Evolutionary conservation across 345 rosid species (phyloP).

Genomic region (Rhodomyrtus tomentosa): DNA sequence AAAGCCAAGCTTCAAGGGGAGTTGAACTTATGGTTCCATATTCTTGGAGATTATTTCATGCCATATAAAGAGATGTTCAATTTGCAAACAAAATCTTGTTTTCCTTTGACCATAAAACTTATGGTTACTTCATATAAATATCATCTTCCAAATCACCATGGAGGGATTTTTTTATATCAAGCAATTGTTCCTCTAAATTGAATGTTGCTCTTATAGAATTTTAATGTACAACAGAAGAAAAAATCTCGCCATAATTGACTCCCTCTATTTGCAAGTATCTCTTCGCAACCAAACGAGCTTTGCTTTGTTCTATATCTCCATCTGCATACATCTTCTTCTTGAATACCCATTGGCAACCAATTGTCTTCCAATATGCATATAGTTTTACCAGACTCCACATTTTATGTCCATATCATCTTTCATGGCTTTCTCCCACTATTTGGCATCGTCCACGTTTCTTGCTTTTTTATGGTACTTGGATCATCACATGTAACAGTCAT

Average conservation of each 20-base stretch:
- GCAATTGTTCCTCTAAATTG: not conserved
- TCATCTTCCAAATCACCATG: not conserved
- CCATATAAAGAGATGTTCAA: not conserved
- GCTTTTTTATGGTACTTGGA: not conserved
- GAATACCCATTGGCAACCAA: not conserved
- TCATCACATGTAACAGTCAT: not conserved
- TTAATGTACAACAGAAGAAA: not conserved
- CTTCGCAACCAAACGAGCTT: not conserved
- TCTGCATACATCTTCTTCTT: not conserved
- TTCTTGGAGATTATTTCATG: not conserved
- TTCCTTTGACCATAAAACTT: not conserved
- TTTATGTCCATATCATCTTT: not conserved
- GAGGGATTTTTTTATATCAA: not conserved
- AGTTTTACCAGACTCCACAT: not conserved
- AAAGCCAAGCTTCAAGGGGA: not conserved
- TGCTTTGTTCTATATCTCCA: not conserved
- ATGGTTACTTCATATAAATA: not conserved
- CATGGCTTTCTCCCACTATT: not conserved
- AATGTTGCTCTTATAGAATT: not conserved
- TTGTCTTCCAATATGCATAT: not conserved
- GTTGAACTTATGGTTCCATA: not conserved
- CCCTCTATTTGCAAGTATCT: not conserved
- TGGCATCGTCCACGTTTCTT: not conserved
- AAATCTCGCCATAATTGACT: not conserved
- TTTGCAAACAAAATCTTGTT: not conserved